Conservation (phyloP, 495 filamentous ascomycete genomes). For the Xylaria grammica region DNA sequence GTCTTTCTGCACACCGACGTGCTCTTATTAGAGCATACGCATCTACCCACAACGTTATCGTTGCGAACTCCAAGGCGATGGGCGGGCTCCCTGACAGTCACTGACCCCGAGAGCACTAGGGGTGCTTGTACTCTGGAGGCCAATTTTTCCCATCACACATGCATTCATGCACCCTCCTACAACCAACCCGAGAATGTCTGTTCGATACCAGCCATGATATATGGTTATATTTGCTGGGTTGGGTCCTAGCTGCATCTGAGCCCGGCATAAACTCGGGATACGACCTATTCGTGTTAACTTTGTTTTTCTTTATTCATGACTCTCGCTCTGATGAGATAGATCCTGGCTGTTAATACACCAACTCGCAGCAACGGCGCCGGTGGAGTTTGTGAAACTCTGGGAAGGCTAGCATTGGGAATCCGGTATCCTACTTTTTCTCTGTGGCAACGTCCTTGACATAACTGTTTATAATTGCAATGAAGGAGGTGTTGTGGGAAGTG, state of each 20-base stretch:
- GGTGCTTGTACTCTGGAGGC: background rate
- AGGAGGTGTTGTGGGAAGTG: background rate
- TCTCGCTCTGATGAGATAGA: slow-evolving; percentile 44
- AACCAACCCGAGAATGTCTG: slow-evolving; percentile 12
- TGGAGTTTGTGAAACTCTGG: slow-evolving; percentile 37
- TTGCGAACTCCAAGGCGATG: slow-evolving; percentile 1
- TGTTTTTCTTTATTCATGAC: slow-evolving; percentile 40
- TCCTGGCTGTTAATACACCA: slow-evolving; percentile 41
- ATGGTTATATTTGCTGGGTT: slow-evolving; percentile 12
- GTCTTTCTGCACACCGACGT: slow-evolving; percentile 9
- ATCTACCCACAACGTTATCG: slow-evolving; percentile 14
- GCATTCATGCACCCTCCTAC: slow-evolving; percentile 1
- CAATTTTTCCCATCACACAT: background rate
- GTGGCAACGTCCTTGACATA: slow-evolving; percentile 31
- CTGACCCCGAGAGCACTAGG: background rate
- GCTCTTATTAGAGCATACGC: slow-evolving; percentile 17
- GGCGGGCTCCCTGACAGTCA: slow-evolving; percentile 1
- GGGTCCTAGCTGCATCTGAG: slow-evolving; percentile 21
- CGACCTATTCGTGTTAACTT: slow-evolving; percentile 29
- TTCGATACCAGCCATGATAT: slow-evolving; percentile 12
- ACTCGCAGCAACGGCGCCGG: slow-evolving; percentile 42
- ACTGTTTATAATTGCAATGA: slow-evolving; percentile 37
- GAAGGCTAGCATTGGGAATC: slow-evolving; percentile 39
- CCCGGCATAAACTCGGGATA: slow-evolving; percentile 33
- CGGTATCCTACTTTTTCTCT: slow-evolving; percentile 39